Evolutionary conservation across 805 yeast species (phyloP).

Genomic region (Metschnikowia arizonensis): DNA sequence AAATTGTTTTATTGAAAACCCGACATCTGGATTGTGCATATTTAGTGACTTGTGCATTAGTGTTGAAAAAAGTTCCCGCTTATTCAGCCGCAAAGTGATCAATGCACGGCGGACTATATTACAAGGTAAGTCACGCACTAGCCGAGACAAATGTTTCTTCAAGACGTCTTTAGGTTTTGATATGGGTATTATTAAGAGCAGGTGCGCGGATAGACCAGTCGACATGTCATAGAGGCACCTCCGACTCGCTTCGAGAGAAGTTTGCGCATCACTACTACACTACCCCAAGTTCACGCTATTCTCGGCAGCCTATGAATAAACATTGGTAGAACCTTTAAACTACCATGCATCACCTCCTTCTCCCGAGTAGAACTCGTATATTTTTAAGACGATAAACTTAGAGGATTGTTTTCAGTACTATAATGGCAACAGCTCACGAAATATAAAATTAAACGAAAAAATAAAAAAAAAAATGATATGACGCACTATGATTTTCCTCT

Average conservation of each 20-base stretch:
- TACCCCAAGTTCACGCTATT: neutral
- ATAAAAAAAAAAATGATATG: constrained; percentile 2
- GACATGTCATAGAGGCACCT: neutral
- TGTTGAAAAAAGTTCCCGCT: constrained; percentile 1
- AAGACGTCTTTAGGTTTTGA: neutral
- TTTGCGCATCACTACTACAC: constrained; percentile 2
- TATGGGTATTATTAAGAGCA: neutral
- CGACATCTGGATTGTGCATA: neutral
- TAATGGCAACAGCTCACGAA: neutral
- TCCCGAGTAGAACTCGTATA: constrained; percentile 2
- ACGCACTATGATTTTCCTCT: constrained; percentile 5
- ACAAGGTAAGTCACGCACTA: neutral
- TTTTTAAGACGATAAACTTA: constrained; percentile 1
- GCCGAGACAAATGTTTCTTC: neutral
- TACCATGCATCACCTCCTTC: neutral
- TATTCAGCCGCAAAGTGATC: neutral
- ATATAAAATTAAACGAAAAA: constrained; percentile 1
- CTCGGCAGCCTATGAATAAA: neutral
- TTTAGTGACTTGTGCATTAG: constrained; percentile 1
- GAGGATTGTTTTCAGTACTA: neutral
- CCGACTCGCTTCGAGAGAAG: constrained; percentile 5
- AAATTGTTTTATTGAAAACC: neutral
- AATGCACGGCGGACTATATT: constrained; percentile 2
- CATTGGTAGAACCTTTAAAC: neutral
- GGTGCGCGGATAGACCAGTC: constrained; percentile 2